A percentile compares a stretch with the other conserved stretches of the same genome.
phyloP scores from a whole-genome alignment of 352 stramenopile genomes.

The Elongisporangium undulatum region DNA sequence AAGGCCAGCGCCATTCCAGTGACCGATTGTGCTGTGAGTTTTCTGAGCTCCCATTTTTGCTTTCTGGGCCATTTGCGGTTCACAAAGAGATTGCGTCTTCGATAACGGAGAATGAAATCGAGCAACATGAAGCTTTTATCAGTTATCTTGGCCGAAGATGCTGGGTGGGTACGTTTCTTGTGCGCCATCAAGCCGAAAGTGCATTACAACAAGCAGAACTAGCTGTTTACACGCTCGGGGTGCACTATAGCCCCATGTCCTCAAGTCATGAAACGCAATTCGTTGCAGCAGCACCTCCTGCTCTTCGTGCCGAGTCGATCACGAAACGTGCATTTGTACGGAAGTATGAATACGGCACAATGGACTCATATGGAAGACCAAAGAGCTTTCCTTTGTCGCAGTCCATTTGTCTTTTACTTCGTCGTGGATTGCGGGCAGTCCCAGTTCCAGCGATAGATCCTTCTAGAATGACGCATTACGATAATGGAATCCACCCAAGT shows the following conservation, averaged over 20 bases:
- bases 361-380: conserved; percentile 23
- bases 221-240: neutral
- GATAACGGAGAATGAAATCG: conserved; percentile 37
- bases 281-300: conserved; percentile 16
- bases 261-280: neutral
- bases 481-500: conserved; percentile 2
- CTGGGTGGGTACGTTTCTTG: conserved; percentile 42
- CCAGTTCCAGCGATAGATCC: neutral
- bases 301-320: conserved; percentile 37
- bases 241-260: neutral
- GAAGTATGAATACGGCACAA: conserved; percentile 48
- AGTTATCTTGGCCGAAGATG: conserved; percentile 42
- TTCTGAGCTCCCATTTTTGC: conserved; percentile 26
- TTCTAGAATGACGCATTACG: neutral
- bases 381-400: conserved; percentile 39
- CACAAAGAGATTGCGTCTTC: conserved; percentile 33
- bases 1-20: conserved; percentile 4
- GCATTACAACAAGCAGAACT: conserved; percentile 32
- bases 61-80: conserved; percentile 36
- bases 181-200: conserved; percentile 39
- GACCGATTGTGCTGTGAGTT: conserved; percentile 29
- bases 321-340: conserved; percentile 34
- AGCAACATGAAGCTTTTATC: conserved; percentile 42
- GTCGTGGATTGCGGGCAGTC: conserved; percentile 9
- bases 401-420: conserved; percentile 15